Conservation (phyloP, 495 filamentous ascomycete species). For the Trypethelium eluteriae region DNA sequence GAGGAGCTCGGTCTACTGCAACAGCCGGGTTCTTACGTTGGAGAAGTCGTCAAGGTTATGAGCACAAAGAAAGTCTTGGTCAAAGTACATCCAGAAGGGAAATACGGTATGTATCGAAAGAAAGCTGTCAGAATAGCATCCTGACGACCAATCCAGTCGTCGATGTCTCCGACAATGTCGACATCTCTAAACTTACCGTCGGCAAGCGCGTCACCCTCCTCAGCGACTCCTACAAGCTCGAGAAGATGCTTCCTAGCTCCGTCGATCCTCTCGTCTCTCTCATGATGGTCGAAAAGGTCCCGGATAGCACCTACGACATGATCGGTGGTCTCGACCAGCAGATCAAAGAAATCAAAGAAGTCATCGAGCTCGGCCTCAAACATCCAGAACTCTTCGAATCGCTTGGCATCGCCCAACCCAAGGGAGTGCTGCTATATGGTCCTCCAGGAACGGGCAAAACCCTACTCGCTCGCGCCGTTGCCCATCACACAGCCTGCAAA, state of each 20-base stretch:
- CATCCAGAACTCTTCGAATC: slow-evolving; percentile 98
- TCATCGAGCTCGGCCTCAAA: slow-evolving; percentile 96
- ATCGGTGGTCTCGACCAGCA: slow-evolving; percentile 98
- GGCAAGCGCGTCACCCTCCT: slow-evolving; percentile 96
- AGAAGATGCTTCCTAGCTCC: slow-evolving; percentile 94
- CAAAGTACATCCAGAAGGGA: slow-evolving; percentile 98
- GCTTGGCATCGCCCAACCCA: slow-evolving; percentile 94
- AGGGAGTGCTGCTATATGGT: slow-evolving; percentile 94
- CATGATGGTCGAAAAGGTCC: slow-evolving; percentile 99
- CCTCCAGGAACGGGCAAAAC: slow-evolving; percentile 98
- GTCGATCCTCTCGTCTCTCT: slow-evolving; percentile 98
- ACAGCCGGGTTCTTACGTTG: slow-evolving; percentile 96
- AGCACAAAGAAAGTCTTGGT: slow-evolving; percentile 98
- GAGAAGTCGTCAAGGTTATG: slow-evolving; percentile 99
- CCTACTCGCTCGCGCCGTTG: slow-evolving; percentile 86
- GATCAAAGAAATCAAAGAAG: slow-evolving; percentile 99
- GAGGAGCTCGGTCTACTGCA: slow-evolving; percentile 95
- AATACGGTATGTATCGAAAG: slow-evolving; percentile 71
- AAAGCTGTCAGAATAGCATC: not conserved
- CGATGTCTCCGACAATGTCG: slow-evolving; percentile 89
- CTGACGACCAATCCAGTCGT: slow-evolving; percentile 56
- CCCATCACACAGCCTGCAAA: slow-evolving; percentile 96
- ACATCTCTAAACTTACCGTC: slow-evolving; percentile 88
- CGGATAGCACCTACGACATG: slow-evolving; percentile 99
- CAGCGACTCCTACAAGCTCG: slow-evolving; percentile 93